Base-by-base conservation (phyloP, 2,329 filamentous ascomycete species). In the Aphanocladium album region DNA sequence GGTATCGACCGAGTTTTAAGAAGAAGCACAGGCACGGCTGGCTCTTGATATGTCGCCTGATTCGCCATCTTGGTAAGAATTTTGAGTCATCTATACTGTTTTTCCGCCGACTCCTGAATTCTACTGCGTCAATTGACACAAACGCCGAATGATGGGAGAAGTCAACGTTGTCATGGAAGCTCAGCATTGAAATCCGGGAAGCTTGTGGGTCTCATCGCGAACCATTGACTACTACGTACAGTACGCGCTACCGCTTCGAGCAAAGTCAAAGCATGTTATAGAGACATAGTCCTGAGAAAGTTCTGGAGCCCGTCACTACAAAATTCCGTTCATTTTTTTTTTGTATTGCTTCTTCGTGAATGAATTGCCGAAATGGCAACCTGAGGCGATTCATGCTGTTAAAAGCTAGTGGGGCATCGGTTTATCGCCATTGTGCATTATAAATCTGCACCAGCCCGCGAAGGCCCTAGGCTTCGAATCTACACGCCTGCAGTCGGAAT, bases 1-100 rank as follows among this genome's bases (percentile, higher is more conserved):
- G 90, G 89, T 0, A 76, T 79, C 0, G 90, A 93, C 68, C 83
- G 88, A 2, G 90, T 93, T 74, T 95, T 95, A 59, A 95, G 82
- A 1, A 95, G 79, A 23, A 93, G 77, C 23, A 95, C 74, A 1
- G 59, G 59, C 2, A 60, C 52, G 7, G 51, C 16, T n/a, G 51
- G 59, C 30, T 27, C 14, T 23, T 41, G 17, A 19, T 11, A 21
- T 12, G 35, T 33, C 11, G 45, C 6, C 25, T 35, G 23, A 17
- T 19, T 14, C n/a, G 25, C 27, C 47, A 59, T 46, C 5, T 30
- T 9, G 30, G 30, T 30, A 30, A 30, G 9, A 30, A 30, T n/a
- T 47, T 5, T 17, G 21, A 9, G 4, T 11, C 16, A 25, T 16
- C 0, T 27, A 47, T 27, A 23, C 45, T 27, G n/a, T n/a, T 5